Conservation (phyloP, 2,329 filamentous ascomycete genomes). For the Lachnellula arida region DNA sequence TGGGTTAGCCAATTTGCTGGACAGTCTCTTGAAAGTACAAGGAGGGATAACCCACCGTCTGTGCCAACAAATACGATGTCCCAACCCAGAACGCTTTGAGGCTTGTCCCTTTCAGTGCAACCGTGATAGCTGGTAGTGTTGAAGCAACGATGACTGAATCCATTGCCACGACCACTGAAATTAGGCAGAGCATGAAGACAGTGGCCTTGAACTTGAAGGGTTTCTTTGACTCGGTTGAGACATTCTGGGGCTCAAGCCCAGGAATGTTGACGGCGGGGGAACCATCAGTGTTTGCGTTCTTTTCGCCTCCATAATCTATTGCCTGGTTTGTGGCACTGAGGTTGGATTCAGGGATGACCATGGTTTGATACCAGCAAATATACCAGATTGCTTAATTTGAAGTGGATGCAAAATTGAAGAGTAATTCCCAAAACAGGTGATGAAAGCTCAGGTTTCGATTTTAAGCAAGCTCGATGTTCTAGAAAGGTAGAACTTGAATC, state of each 20-base stretch:
- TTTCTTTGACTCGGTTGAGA: neutral
- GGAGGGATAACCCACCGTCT: constrained; percentile 3
- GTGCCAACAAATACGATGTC: constrained; percentile 14
- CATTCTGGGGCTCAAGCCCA: neutral
- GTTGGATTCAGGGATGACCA: no score
- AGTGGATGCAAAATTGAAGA: no score
- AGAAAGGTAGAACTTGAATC: neutral
- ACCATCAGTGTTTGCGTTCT: neutral
- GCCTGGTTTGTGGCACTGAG: neutral
- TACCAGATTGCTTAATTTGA: neutral
- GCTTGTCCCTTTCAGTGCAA: constrained; percentile 10
- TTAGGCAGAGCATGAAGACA: constrained; percentile 12
- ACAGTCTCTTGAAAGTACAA: neutral
- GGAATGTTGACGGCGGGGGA: neutral
- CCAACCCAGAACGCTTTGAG: constrained; percentile 16
- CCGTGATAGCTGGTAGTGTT: constrained; percentile 13
- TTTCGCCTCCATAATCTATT: neutral
- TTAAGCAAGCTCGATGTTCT: neutral
- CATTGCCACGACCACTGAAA: constrained; percentile 11
- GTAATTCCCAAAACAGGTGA: no score
- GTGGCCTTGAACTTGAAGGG: constrained; percentile 13
- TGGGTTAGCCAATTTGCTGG: neutral
- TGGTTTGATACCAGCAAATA: neutral
- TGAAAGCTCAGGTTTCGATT: no score
- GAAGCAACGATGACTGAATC: constrained; percentile 18